Evolutionary conservation across 2,329 filamentous ascomycete species (phyloP).

Genomic region (Aquanectria penicillioides): DNA sequence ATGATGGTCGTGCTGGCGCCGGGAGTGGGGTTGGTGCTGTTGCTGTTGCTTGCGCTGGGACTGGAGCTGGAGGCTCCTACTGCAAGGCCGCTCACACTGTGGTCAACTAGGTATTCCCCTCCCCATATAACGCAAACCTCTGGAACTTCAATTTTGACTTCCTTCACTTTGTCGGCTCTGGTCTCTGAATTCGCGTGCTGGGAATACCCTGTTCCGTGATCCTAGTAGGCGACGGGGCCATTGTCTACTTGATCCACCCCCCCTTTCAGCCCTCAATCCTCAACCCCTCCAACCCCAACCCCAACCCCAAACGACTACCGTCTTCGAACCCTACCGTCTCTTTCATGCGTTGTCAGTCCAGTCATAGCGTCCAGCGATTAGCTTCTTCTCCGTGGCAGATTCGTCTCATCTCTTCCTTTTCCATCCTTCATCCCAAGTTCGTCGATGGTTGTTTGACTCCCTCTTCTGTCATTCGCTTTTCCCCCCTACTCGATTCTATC

Average conservation of each 20-base stretch:
- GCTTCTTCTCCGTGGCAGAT: slow-evolving; percentile 38
- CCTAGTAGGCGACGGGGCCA: slow-evolving; percentile 15
- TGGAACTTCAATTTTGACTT: not conserved
- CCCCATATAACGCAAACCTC: slow-evolving; percentile 15
- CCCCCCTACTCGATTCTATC: slow-evolving; percentile 8
- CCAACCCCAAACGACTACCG: slow-evolving; percentile 43
- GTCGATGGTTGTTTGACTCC: slow-evolving; percentile 27
- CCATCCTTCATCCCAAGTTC: slow-evolving; percentile 31
- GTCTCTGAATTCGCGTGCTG: slow-evolving; percentile 19
- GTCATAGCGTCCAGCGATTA: slow-evolving; percentile 38
- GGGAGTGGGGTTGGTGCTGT: too few relatives aligned
- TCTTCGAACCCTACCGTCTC: slow-evolving; percentile 41
- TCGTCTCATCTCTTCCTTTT: slow-evolving; percentile 43
- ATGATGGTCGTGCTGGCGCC: too few relatives aligned
- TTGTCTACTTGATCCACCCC: slow-evolving; percentile 37
- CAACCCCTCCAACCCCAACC: slow-evolving; percentile 34
- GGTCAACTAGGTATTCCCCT: slow-evolving; percentile 20
- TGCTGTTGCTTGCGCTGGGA: too few relatives aligned
- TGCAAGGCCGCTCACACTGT: slow-evolving; percentile 32
- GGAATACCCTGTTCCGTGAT: slow-evolving; percentile 30
- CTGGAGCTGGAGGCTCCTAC: slow-evolving; percentile 35
- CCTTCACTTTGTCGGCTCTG: slow-evolving; percentile 13
- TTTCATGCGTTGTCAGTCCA: slow-evolving; percentile 42
- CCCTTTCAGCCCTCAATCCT: slow-evolving; percentile 39
- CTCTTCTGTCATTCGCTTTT: slow-evolving; percentile 30